phyloP scores from a whole-genome alignment of 2,329 filamentous ascomycete species.

The Arthrobotrys conoides region DNA sequence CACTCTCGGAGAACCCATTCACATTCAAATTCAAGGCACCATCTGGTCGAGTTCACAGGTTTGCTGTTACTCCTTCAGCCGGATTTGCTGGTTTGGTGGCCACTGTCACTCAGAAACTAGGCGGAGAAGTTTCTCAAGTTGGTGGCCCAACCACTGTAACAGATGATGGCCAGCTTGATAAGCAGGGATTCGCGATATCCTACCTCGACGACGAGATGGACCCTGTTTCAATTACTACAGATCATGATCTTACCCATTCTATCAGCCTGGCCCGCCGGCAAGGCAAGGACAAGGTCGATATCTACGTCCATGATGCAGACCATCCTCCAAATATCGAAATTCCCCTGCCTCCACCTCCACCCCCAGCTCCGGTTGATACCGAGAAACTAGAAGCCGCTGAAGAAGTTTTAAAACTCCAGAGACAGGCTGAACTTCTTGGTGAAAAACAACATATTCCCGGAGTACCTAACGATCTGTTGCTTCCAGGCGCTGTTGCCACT shows the following conservation, averaged over 20 bases:
- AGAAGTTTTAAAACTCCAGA: conserved; percentile 48
- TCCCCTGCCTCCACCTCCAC: conserved; percentile 72
- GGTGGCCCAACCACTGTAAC: conserved; percentile 81
- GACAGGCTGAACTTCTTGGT: conserved; percentile 66
- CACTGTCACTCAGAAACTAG: conserved; percentile 86
- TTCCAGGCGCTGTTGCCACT: conserved; percentile 94
- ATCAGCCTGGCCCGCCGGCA: conserved; percentile 84
- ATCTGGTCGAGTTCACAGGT: conserved; percentile 89
- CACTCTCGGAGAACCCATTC: conserved; percentile 78
- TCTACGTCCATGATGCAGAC: conserved; percentile 94
- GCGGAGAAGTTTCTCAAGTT: conserved; percentile 83
- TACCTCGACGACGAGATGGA: conserved; percentile 98
- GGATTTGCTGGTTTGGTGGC: conserved; percentile 84
- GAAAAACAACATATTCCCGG: conserved; percentile 84
- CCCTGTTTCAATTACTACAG: conserved; percentile 95
- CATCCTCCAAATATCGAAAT: conserved; percentile 82
- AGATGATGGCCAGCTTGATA: conserved; percentile 82
- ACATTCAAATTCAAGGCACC: conserved; percentile 99
- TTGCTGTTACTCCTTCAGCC: conserved; percentile 85
- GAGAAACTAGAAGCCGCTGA: conserved; percentile 68
- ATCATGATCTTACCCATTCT: conserved; percentile 91
- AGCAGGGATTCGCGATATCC: conserved; percentile 88
- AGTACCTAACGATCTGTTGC: conserved; percentile 85
- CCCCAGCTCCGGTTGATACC: conserved; percentile 70
- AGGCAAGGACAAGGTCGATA: conserved; percentile 90